Conservation (phyloP, 352 stramenopile species). For the Stephanocyclus meneghinianus region DNA sequence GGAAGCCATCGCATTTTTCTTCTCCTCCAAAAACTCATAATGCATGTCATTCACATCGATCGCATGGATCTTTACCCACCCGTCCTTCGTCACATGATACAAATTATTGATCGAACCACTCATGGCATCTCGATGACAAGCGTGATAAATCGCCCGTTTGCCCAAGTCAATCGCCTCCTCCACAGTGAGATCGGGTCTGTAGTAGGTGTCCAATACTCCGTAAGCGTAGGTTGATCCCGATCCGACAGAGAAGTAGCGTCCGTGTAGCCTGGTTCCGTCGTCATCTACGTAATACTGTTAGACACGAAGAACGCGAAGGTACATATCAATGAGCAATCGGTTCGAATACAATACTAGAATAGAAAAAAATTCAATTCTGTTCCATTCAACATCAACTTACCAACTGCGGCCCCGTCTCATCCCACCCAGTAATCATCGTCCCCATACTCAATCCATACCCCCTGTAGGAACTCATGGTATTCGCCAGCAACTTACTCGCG, state of each 20-base stretch:
- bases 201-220: slow-evolving; percentile 97
- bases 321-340: not conserved
- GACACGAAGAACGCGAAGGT: not conserved
- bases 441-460: slow-evolving; percentile 91
- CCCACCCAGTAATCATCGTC: slow-evolving; percentile 99
- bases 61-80: slow-evolving; percentile 94
- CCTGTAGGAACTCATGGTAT: slow-evolving; percentile 95
- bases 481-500: slow-evolving; percentile 97
- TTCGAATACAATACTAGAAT: too few species aligned
- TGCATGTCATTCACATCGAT: slow-evolving; percentile 99
- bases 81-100: slow-evolving; percentile 96
- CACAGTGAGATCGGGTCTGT: slow-evolving; percentile 92
- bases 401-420: slow-evolving; percentile 95
- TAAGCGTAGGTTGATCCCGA: slow-evolving; percentile 99
- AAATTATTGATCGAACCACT: slow-evolving; percentile 96
- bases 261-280: slow-evolving; percentile 96
- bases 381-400: not conserved
- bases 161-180: slow-evolving; percentile 99
- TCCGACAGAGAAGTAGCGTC: slow-evolving; percentile 98
- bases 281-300: slow-evolving; percentile 98
- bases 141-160: slow-evolving; percentile 98
- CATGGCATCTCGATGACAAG: slow-evolving; percentile 98
- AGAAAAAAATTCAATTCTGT: not conserved
- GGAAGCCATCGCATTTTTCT: slow-evolving; percentile 70
- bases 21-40: slow-evolving; percentile 89